These are phyloP conservation scores for Glutinoglossum americanum DNA, from an alignment of 495 filamentous ascomycete species.

Conservation along the genomic window DNA sequence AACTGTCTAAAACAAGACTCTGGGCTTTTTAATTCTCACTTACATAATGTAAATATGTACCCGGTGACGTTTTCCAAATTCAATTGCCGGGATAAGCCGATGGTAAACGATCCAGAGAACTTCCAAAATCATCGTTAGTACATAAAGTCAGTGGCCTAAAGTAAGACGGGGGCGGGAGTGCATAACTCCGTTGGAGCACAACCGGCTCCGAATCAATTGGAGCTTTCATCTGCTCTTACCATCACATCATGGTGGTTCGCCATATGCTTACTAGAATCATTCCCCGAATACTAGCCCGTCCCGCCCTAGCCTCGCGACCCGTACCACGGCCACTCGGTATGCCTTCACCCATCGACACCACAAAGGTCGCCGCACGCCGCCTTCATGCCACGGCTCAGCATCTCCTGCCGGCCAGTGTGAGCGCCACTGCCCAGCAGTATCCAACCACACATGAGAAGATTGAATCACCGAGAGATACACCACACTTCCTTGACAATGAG, in stretches of 20 bases:
- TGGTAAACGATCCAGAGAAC: background rate
- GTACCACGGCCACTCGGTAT: background rate
- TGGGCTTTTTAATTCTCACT: no score
- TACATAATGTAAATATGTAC: no score
- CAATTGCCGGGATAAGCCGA: background rate
- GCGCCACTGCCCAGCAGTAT: constrained; percentile 23
- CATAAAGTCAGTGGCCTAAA: no score
- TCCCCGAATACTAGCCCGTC: background rate
- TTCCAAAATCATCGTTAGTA: no score
- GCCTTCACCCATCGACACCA: background rate
- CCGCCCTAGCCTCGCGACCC: background rate
- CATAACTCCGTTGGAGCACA: background rate
- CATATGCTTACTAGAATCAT: background rate
- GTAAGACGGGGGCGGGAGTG: no score
- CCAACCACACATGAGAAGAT: constrained; percentile 70
- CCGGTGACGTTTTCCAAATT: no score
- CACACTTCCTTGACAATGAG: constrained; percentile 82
- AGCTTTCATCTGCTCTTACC: background rate
- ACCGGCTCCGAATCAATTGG: background rate
- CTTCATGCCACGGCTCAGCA: background rate
- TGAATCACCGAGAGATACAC: constrained; percentile 50
- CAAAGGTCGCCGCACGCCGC: background rate
- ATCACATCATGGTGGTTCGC: background rate
- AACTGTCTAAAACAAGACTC: background rate
- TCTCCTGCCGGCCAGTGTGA: background rate